Percentiles rank a stretch among this genome's conserved stretches.
Evolutionary conservation across 306 rosid species (phyloP).

Genomic region (Vigna unguiculata): DNA sequence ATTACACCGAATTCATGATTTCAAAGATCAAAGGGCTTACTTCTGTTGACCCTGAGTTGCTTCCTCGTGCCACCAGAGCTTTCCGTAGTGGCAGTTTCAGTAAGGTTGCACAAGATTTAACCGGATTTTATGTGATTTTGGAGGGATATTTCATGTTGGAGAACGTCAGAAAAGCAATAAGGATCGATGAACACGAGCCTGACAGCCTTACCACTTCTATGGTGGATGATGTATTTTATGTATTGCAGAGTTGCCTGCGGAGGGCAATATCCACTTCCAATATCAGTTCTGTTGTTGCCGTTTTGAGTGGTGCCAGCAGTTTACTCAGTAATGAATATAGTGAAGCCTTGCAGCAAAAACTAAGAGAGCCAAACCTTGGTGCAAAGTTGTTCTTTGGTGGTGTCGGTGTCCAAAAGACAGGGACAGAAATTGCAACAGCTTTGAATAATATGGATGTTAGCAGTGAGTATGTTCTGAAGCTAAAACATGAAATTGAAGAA

Average conservation of each 20-base stretch:
- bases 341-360: conserved; percentile 84
- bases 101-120: conserved; percentile 85
- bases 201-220: conserved; percentile 94
- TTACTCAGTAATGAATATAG: conserved; percentile 85
- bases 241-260: conserved; percentile 86
- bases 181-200: conserved; percentile 83
- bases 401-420: conserved; percentile 85
- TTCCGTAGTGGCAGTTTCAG: conserved; percentile 88
- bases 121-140: conserved; percentile 86
- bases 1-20: conserved; percentile 86
- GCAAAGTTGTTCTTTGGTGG: conserved; percentile 95
- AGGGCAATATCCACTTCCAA: conserved; percentile 90
- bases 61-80: conserved; percentile 88
- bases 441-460: conserved; percentile 93
- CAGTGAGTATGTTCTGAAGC: conserved; percentile 86
- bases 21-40: conserved; percentile 81
- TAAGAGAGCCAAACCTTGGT: conserved; percentile 92
- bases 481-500: conserved; percentile 92
- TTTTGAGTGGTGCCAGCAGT: conserved; percentile 88
- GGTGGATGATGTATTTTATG: conserved; percentile 98
- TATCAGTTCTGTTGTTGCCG: conserved; percentile 89
- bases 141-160: conserved; percentile 99
- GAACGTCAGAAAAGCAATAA: conserved; percentile 90
- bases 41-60: conserved; percentile 85
- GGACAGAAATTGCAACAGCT: conserved; percentile 86